phyloP scores from a whole-genome alignment of 1,139 yeast genomes.

The Chernovozyma sophiae-reginae region DNA sequence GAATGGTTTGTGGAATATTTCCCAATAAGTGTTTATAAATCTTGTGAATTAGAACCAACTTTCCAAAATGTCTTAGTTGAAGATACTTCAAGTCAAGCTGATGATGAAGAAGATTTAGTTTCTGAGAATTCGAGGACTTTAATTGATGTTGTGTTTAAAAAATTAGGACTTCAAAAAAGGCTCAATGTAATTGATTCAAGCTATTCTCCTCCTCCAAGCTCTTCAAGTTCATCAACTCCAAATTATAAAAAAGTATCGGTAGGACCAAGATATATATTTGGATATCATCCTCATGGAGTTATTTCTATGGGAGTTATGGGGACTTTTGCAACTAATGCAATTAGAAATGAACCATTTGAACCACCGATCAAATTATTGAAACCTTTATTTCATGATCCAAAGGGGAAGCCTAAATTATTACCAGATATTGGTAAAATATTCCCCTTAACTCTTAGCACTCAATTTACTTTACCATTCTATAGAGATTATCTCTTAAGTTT shows the following conservation, averaged over 20 bases:
- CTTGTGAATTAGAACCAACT: conserved; percentile 72
- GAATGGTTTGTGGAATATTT: conserved; percentile 71
- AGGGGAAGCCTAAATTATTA: conserved; percentile 47
- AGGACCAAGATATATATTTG: conserved; percentile 83
- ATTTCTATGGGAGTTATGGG: conserved; percentile 93
- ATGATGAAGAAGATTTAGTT: conserved; percentile 44
- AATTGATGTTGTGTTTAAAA: conserved; percentile 35
- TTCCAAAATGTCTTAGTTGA: conserved; percentile 39
- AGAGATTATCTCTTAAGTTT: conserved; percentile 79
- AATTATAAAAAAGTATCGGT: conserved; percentile 33
- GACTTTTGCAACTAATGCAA: conserved; percentile 75
- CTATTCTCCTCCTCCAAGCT: conserved; percentile 12
- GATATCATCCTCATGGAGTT: conserved; percentile 96
- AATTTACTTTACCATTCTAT: conserved; percentile 82
- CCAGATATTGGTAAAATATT: conserved; percentile 79
- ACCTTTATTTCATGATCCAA: conserved; percentile 41
- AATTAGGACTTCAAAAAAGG: conserved; percentile 37
- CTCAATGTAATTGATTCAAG: conserved; percentile 26
- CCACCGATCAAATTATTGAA: conserved; percentile 52
- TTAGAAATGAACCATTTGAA: conserved; percentile 42
- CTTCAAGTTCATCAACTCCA: conserved; percentile 4
- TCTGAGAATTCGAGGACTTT: conserved; percentile 35
- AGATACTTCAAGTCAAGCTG: conserved; percentile 19
- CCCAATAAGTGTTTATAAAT: conserved; percentile 73
- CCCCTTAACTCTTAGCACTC: conserved; percentile 76